These are phyloP conservation scores for Rhodotorula glutinis DNA, from an alignment of 1,284 basidiomycete species.

Conservation along the genomic window DNA sequence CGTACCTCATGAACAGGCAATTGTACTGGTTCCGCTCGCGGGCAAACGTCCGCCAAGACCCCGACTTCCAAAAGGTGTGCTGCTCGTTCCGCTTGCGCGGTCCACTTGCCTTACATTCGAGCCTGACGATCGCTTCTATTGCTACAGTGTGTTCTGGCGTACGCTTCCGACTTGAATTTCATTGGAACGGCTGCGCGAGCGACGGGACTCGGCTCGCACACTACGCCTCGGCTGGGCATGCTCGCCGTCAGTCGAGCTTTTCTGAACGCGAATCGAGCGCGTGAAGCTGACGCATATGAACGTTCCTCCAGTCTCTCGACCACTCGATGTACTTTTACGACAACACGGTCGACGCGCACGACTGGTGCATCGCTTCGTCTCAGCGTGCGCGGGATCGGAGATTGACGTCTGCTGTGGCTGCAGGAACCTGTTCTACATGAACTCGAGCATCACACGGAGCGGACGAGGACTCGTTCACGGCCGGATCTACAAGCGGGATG, in stretches of 20 bases:
- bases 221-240: constrained; percentile 62
- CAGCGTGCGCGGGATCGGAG: not conserved
- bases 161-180: constrained; percentile 69
- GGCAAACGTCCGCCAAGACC: constrained; percentile 63
- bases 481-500: constrained; percentile 36
- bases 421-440: constrained; percentile 36
- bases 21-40: constrained; percentile 75
- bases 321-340: constrained; percentile 62
- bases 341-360: constrained; percentile 25
- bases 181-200: constrained; percentile 65
- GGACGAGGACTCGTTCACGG: constrained; percentile 35
- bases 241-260: constrained; percentile 44
- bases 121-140: too few relatives aligned
- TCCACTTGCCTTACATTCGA: not conserved
- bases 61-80: constrained; percentile 72
- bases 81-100: not conserved
- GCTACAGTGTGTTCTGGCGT: constrained; percentile 73
- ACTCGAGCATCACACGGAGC: constrained; percentile 20
- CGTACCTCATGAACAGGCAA: constrained; percentile 46
- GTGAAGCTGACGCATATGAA: not conserved
- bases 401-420: too few relatives aligned
- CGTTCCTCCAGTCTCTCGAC: constrained; percentile 59
- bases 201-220: constrained; percentile 56
- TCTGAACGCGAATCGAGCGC: too few relatives aligned
- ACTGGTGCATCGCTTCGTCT: constrained; percentile 16